Base-by-base conservation (phyloP, 2,329 filamentous ascomycete species). In the Zymoseptoria ardabiliae region DNA sequence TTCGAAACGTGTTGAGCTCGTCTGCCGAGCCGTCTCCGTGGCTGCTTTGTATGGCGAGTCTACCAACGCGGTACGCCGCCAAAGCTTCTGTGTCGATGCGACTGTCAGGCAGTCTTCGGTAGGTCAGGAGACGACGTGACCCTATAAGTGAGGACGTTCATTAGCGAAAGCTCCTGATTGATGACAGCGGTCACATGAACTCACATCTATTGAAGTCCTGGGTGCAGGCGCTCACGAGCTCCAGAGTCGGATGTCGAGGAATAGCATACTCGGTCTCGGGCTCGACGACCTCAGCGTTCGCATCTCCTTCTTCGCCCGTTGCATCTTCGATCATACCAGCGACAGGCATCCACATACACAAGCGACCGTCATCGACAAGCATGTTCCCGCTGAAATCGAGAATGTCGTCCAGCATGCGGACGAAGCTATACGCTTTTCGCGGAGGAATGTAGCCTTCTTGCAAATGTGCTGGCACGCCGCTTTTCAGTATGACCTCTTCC, bases 271-370 rank as follows among this genome's bases (percentile, higher is more conserved):
- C 89, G 59, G 87, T 83, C 53, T 90, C 73, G 52, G 75, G 72
- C 50, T 74, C 74, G 57, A 75, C 75, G 4, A 53, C 61, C 13
- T 60, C 53, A 20, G 20, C 59, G 35, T 54, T 41, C 2, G 55
- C 53, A 41, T 49, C 28, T 23, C 61, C 59, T 66, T 91, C 83
- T 61, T 89, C 86, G 70, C 90, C 56, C 30, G 50, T 25, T 35
- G 60, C 59, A 21, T 64, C 63, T 22, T 65, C 68, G 35, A 62
- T 59, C 0, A 91, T 62, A n/a, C 69, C 71, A 25, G 91, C 87
- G 0, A 91, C 96, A 0, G 94, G 94, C 90, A 97, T 96, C 94
- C 94, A 99, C 79, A 99, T 95, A 7, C 89, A 90, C 9, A 99
- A 73, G 25, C 94, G 81, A 0, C 91, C 94, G 63, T 85, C 76